Conservation (phyloP, 495 filamentous ascomycete genomes). For the Xylaria flabelliformis region DNA sequence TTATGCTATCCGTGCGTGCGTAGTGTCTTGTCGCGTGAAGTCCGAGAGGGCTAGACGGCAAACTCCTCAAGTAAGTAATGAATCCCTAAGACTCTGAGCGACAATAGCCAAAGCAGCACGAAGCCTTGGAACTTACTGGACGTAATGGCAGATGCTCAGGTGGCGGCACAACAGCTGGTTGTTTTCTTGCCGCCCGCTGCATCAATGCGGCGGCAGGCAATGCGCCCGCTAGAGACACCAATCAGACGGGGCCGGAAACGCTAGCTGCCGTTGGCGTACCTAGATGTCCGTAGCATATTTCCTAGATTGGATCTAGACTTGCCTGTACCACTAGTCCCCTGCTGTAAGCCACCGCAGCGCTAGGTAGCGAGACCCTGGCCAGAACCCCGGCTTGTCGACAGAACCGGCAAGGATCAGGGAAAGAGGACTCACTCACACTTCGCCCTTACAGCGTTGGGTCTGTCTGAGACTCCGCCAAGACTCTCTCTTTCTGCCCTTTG, state of each 20-base stretch:
- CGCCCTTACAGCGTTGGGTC: not conserved
- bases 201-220: slow-evolving; percentile 11
- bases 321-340: not conserved
- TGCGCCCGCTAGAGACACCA: not conserved
- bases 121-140: not conserved
- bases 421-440: not conserved
- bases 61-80: too few species aligned
- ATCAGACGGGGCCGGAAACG: slow-evolving; percentile 7
- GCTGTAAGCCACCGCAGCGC: not conserved
- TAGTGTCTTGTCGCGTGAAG: not conserved
- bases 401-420: not conserved
- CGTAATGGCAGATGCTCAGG: not conserved
- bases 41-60: not conserved
- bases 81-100: not conserved
- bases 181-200: slow-evolving; percentile 1
- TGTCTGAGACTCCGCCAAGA: slow-evolving; percentile 1
- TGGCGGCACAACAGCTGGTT: not conserved
- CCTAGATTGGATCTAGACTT: slow-evolving; percentile 24
- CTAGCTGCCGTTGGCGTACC: slow-evolving; percentile 8
- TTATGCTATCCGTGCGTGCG: not conserved
- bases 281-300: not conserved
- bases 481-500: not conserved
- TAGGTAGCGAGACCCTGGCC: not conserved
- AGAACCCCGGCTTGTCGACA: not conserved
- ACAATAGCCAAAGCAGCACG: not conserved